Evolutionary conservation across 208 protist species (phyloP).

Genomic region (Acanthamoeba lenticulata): DNA sequence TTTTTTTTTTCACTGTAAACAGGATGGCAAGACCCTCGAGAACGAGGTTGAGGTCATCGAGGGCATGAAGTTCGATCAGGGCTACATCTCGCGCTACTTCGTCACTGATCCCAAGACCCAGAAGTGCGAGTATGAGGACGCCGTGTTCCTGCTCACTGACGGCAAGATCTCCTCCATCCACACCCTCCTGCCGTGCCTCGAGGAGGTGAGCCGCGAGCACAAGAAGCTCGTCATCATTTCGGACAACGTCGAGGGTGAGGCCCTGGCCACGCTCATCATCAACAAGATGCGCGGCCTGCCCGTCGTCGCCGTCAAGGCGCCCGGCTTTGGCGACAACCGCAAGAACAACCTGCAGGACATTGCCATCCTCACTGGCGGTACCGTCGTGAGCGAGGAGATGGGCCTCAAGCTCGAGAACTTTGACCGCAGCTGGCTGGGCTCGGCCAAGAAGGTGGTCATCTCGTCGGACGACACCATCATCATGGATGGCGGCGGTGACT

Average conservation of each 20-base stretch:
- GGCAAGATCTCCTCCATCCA: constrained; percentile 96
- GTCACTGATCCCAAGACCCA: constrained; percentile 97
- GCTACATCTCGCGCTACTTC: constrained; percentile 99
- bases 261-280: constrained; percentile 94
- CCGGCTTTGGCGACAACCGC: constrained; percentile 99
- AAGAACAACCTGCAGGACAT: constrained; percentile 98
- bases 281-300: constrained; percentile 92
- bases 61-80: constrained; percentile 98
- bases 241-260: constrained; percentile 98
- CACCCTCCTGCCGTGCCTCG: constrained; percentile 92
- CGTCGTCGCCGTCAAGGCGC: constrained; percentile 93
- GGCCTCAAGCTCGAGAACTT: constrained; percentile 83
- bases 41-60: constrained; percentile 98
- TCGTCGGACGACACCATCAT: constrained; percentile 98
- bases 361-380: constrained; percentile 96
- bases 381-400: constrained; percentile 81
- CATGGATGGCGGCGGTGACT: constrained; percentile 95
- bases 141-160: constrained; percentile 95
- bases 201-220: constrained; percentile 89
- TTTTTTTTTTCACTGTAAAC: background rate
- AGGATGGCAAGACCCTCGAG: constrained; percentile 97
- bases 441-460: constrained; percentile 90
- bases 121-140: constrained; percentile 95
- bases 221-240: constrained; percentile 98
- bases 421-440: constrained; percentile 81